These are phyloP conservation scores for Verbascum thapsus DNA, from an alignment of 257 asterid species.

Conservation along the genomic window DNA sequence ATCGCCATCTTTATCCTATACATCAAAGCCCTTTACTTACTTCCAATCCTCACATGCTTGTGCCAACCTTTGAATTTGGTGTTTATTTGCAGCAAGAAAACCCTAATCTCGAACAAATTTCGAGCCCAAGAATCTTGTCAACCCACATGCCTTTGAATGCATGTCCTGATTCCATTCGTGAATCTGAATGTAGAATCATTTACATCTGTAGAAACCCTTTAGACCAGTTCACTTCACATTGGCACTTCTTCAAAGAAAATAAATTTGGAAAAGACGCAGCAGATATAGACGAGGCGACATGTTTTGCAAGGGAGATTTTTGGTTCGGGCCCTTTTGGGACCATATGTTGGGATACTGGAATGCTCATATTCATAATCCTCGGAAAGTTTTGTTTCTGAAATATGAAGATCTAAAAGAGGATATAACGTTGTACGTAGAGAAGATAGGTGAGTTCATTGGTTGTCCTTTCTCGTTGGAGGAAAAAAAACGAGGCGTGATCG, in stretches of 20 bases:
- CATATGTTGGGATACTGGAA: conserved; percentile 10
- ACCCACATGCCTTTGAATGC: conserved; percentile 19
- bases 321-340: neutral
- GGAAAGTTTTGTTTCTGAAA: conserved; percentile 8
- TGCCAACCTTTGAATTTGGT: neutral
- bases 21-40: conserved; percentile 20
- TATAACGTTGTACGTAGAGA: neutral
- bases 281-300: neutral
- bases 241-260: neutral
- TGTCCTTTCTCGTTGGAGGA: conserved; percentile 1
- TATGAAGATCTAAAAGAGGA: conserved; percentile 21
- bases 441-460: conserved; percentile 4
- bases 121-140: conserved; percentile 15
- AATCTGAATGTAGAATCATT: conserved; percentile 2
- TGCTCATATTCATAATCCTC: neutral
- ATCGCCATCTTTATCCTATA: conserved; percentile 8
- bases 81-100: neutral
- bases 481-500: neutral
- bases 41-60: conserved; percentile 18
- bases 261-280: neutral
- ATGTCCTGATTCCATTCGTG: neutral
- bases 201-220: conserved; percentile 26
- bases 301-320: no score
- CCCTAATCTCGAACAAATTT: neutral
- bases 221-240: conserved; percentile 16